These are phyloP conservation scores for Globisporangium irregulare DNA, from an alignment of 352 stramenopile genomes.

Conservation along the genomic window DNA sequence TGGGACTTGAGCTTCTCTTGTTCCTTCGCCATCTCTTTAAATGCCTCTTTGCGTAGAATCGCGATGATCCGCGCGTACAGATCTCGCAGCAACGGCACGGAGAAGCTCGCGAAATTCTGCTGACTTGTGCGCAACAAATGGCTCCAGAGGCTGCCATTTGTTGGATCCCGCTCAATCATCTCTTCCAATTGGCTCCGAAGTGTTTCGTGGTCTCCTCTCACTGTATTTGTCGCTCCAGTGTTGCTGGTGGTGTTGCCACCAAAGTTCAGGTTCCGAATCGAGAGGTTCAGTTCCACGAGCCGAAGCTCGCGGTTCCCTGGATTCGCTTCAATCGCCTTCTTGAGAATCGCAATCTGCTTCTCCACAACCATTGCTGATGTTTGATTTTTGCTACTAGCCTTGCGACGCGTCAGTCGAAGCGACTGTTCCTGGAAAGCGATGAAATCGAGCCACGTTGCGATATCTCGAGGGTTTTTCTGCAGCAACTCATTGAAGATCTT, in stretches of 20 bases:
- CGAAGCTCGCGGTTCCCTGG: slow-evolving; percentile 43
- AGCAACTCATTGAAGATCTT: slow-evolving; percentile 48
- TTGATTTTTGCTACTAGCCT: slow-evolving; percentile 3
- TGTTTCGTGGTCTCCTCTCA: slow-evolving; percentile 28
- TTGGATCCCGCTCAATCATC: slow-evolving; percentile 46
- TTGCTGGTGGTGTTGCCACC: not conserved
- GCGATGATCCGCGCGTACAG: slow-evolving; percentile 63
- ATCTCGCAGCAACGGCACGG: slow-evolving; percentile 60
- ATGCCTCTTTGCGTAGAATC: slow-evolving; percentile 38
- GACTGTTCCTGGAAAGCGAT: slow-evolving; percentile 75
- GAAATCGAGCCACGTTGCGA: slow-evolving; percentile 63
- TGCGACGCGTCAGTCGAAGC: slow-evolving; percentile 29
- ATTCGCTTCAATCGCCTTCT: slow-evolving; percentile 50
- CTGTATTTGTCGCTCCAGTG: slow-evolving; percentile 3
- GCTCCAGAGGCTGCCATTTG: slow-evolving; percentile 53
- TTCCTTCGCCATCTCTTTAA: slow-evolving; percentile 12
- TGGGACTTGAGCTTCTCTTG: not conserved
- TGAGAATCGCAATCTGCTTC: slow-evolving; percentile 65
- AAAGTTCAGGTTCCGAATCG: slow-evolving; percentile 15
- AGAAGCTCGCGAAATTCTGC: slow-evolving; percentile 74
- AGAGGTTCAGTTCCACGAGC: slow-evolving; percentile 51
- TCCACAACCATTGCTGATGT: slow-evolving; percentile 39
- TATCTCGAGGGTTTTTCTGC: slow-evolving; percentile 33
- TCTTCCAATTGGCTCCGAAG: slow-evolving; percentile 39
- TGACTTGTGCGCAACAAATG: slow-evolving; percentile 45